Conservation (phyloP, 345 rosid genomes). For the Pugionium cornutum region DNA sequence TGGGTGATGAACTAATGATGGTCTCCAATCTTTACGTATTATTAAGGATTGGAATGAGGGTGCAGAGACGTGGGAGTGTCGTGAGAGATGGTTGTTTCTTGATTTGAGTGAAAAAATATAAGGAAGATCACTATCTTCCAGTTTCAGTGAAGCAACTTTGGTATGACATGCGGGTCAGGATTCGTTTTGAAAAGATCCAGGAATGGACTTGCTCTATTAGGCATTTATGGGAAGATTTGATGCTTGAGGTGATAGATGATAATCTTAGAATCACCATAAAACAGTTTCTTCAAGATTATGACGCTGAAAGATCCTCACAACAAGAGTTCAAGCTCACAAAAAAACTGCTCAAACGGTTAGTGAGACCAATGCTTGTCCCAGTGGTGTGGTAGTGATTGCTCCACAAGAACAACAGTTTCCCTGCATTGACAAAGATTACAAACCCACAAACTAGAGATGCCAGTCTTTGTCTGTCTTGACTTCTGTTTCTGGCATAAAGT, state of each 20-base stretch:
- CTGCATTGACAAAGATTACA: conserved; percentile 24
- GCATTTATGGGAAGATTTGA: conserved; percentile 46
- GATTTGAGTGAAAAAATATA: conserved; percentile 52
- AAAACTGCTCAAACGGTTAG: conserved; percentile 25
- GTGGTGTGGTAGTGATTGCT: conserved; percentile 26
- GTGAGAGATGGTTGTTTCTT: conserved; percentile 73
- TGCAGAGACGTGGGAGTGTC: conserved; percentile 54
- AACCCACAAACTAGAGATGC: conserved; percentile 26
- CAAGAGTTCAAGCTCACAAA: conserved; percentile 29
- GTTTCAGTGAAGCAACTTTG: conserved; percentile 71
- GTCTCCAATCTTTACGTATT: conserved; percentile 48
- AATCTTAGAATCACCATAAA: conserved; percentile 41
- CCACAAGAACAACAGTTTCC: conserved; percentile 26
- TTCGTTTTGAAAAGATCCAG: conserved; percentile 44
- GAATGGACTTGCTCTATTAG: conserved; percentile 58
- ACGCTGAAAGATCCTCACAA: conserved; percentile 26
- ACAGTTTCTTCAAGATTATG: conserved; percentile 33
- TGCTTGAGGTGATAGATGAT: conserved; percentile 53
- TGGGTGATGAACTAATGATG: conserved; percentile 63
- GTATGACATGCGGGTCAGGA: conserved; percentile 65
- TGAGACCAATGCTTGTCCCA: conserved; percentile 24
- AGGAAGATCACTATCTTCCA: conserved; percentile 44
- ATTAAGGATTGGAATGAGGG: conserved; percentile 72
- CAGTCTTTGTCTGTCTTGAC: conserved; percentile 35
- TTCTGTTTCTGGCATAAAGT: conserved; percentile 33